phyloP scores from a whole-genome alignment of 179 eudicot species.

The Dionaea muscipula region DNA sequence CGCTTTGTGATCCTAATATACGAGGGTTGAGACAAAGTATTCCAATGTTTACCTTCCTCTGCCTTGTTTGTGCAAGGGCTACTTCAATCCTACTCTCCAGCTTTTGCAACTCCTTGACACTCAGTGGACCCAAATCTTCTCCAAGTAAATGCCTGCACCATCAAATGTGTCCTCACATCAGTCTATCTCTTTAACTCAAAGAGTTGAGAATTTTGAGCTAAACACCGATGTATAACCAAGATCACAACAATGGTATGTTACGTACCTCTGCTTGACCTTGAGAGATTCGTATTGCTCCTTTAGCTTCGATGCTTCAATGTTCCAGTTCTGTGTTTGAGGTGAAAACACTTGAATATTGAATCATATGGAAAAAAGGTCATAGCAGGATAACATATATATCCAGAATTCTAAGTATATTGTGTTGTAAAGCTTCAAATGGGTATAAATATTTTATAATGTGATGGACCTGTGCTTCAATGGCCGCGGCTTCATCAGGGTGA shows the following conservation, averaged over 20 bases:
- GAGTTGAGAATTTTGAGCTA: background rate
- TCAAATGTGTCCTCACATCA: background rate
- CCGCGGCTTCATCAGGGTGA: constrained; percentile 25
- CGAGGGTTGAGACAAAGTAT: background rate
- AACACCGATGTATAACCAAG: background rate
- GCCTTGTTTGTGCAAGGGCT: constrained; percentile 54
- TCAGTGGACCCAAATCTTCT: constrained; percentile 62
- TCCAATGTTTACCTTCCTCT: constrained; percentile 37
- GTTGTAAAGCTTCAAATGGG: too few relatives aligned
- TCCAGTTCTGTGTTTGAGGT: constrained; percentile 20
- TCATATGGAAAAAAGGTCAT: too few relatives aligned
- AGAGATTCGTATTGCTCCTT: constrained; percentile 61
- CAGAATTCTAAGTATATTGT: too few relatives aligned
- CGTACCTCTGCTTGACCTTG: constrained; percentile 68
- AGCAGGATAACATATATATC: too few relatives aligned
- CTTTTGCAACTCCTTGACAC: constrained; percentile 44
- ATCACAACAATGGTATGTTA: background rate
- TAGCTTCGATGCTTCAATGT: constrained; percentile 35
- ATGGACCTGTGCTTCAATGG: constrained; percentile 69
- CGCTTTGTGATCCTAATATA: too few relatives aligned
- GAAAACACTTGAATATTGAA: background rate
- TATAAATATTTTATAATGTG: too few relatives aligned
- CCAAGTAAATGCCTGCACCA: constrained; percentile 47
- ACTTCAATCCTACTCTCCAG: constrained; percentile 65
- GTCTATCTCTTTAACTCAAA: background rate